Evolutionary conservation across 2,329 filamentous ascomycete species (phyloP), one percentile per base, ranked within the genome.

Genomic region (Pseudophaeomoniella oleicola): DNA sequence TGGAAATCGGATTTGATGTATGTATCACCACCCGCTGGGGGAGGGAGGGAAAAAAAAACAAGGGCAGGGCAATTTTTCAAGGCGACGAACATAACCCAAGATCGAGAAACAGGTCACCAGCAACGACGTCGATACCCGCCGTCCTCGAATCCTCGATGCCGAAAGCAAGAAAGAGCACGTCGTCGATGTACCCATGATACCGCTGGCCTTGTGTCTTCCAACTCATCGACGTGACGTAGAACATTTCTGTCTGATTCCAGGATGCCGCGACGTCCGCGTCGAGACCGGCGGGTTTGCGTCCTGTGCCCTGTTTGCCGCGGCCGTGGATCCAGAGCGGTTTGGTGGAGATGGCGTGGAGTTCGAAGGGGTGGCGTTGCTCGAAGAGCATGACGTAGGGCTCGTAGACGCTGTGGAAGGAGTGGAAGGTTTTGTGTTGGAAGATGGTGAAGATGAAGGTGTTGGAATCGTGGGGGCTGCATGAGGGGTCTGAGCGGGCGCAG

Each of bases 141-240:
- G 64, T 53, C 17, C 47, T 52, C 33, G 52, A 42, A 46, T 75
- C 71, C 47, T 76, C 71, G 22, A 73, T 63, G 0, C 72, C 72
- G 48, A 77, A 75, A 0, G 53, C 59, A 3, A 76, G 31, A 30
- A 75, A 66, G 11, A 75, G 13, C 10, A 65, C 60, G 44, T 76
- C 71, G 42, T 75, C 71, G 6, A 68, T 40, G 37, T 65, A 72
- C 0, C 72, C 72, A 44, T 74, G 66, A 42, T 75, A 75, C 18
- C 49, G 62, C 41, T 61, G 52, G 0, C 57, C 59, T 1, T 50
- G 49, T 0, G 42, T 48, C 48, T 66, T 72, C 72, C 72, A 77
- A 40, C 60, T 69, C 19, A 74, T 64, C 0, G 63, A 68, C 0
- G 69, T 75, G 1, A 75, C 55, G 41, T 74, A 76, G 17, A 76